These are phyloP conservation scores for Pseudogymnoascus sp. DNA, from an alignment of 2,329 filamentous ascomycete species.

Conservation along the genomic window DNA sequence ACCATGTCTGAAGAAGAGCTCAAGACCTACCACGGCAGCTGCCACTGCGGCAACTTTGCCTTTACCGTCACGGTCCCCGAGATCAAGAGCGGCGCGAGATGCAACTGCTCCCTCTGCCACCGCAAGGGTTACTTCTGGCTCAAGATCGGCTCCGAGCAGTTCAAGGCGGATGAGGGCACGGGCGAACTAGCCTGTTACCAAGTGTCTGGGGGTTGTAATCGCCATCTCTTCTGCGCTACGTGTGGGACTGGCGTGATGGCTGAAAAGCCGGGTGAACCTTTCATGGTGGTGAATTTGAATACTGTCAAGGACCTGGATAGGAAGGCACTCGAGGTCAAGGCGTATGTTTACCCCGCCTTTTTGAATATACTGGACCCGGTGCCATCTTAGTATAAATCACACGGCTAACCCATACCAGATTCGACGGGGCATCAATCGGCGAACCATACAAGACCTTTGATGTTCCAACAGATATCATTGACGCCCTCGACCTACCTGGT, in stretches of 20 bases:
- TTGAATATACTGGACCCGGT: not conserved
- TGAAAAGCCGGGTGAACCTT: not conserved
- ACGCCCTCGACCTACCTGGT: slow-evolving; percentile 1
- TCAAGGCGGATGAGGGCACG: not conserved
- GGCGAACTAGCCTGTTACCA: not conserved
- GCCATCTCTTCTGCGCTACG: not conserved
- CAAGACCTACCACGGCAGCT: slow-evolving; percentile 2
- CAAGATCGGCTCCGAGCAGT: not conserved
- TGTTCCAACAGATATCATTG: not conserved
- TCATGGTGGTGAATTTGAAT: not conserved
- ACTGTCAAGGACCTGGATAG: not conserved
- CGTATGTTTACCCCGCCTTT: not conserved
- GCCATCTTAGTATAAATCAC: not conserved
- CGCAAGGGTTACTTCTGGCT: slow-evolving; percentile 3
- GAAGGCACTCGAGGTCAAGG: not conserved
- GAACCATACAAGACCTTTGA: slow-evolving; percentile 4
- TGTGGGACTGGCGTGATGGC: not conserved
- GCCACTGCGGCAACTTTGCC: not conserved
- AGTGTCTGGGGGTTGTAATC: not conserved
- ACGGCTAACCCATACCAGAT: not conserved
- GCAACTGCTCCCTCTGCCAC: slow-evolving; percentile 4
- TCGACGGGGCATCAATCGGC: not conserved
- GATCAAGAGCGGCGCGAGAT: not conserved
- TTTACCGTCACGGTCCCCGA: not conserved
- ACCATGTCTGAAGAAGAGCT: not conserved